A percentile compares a stretch with the other conserved stretches of the same genome.
Evolutionary conservation across 148 eudicot genomes (phyloP).

Genomic region (Fagopyrum esculentum): DNA sequence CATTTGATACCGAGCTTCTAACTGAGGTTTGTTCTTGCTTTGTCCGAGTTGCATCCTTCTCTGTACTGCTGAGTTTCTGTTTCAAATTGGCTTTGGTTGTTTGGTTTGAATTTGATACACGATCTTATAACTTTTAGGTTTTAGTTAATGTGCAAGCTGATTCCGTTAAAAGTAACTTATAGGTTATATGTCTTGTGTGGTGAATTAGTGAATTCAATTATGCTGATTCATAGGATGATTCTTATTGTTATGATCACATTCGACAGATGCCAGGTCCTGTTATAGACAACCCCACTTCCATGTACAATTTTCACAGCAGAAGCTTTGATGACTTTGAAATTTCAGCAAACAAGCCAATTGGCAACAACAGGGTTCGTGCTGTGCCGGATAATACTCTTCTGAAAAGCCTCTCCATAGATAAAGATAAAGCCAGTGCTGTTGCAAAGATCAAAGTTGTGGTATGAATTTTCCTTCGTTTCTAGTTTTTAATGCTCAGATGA

Average conservation of each 20-base stretch:
- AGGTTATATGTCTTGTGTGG: neutral
- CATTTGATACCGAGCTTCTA: slow-evolving; percentile 82
- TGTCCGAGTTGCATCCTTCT: neutral
- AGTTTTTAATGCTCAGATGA: neutral
- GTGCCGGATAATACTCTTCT: slow-evolving; percentile 56
- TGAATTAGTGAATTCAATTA: neutral
- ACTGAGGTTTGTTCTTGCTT: slow-evolving; percentile 48
- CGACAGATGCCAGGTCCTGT: slow-evolving; percentile 44
- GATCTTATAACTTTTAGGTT: neutral
- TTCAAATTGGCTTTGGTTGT: neutral
- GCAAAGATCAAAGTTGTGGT: slow-evolving; percentile 99
- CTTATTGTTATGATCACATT: neutral
- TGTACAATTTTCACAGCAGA: slow-evolving; percentile 48
- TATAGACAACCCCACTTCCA: slow-evolving; percentile 38
- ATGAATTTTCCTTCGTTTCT: slow-evolving; percentile 19
- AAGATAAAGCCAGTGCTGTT: slow-evolving; percentile 69
- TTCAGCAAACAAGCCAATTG: slow-evolving; percentile 48
- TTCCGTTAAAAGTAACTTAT: neutral
- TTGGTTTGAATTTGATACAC: neutral
- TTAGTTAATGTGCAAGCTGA: neutral
- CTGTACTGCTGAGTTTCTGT: neutral
- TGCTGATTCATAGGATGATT: neutral
- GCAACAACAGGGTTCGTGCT: slow-evolving; percentile 40
- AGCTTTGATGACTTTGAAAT: slow-evolving; percentile 76
- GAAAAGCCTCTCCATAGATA: slow-evolving; percentile 63